Evolutionary conservation across 345 rosid genomes (phyloP), one percentile per base, ranked within the genome.

Genomic region (Aquilaria yunnanensis): DNA sequence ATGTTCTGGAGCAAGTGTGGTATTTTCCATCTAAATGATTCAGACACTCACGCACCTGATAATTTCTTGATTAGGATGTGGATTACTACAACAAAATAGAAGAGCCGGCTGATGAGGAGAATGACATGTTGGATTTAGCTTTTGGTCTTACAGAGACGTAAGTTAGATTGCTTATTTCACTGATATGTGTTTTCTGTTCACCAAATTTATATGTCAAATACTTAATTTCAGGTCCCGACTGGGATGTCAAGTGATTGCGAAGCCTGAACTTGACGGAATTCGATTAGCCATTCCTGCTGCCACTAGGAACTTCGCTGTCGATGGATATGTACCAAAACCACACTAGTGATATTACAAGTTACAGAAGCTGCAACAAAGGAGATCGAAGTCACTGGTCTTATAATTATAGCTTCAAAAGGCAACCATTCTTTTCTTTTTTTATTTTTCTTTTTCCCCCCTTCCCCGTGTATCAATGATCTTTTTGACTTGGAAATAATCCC

Each of bases 121-220:
- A 94, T 68, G 99, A 94, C 70, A 94, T 94, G 99, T 73, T 94
- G 73, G 99, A 90, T 81, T 83, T 94, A 62, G 99, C 99, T 48
- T 90, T 94, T 30, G 97, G 86, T 67, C 85, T 94, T 37, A 80
- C 97, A 57, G 92, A 85, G 77, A 86, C 92, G 99, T 94, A 65
- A 79, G 92, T 80, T n/a, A 3, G 50, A 67, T 32, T 23, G 23
- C 34, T 23, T 50, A 10, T 43, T 6, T 14, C 12, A 23, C 23
- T 23, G 23, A 23, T 23, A 23, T 23, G 23, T 9, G 14, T 9
- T 14, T 12, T 1, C 7, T 63, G 16, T 41, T 7, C 34, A 54
- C 46, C 53, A 31, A 65, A 9, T 57, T 10, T 16, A 16, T 58
- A n/a, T 58, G 32, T 57, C 62, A 63, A 50, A 30, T 48, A 16